Evolutionary conservation across 768 basidiomycete species (phyloP), one percentile per base, ranked within the genome.

Genomic region (Suillus occidentalis): DNA sequence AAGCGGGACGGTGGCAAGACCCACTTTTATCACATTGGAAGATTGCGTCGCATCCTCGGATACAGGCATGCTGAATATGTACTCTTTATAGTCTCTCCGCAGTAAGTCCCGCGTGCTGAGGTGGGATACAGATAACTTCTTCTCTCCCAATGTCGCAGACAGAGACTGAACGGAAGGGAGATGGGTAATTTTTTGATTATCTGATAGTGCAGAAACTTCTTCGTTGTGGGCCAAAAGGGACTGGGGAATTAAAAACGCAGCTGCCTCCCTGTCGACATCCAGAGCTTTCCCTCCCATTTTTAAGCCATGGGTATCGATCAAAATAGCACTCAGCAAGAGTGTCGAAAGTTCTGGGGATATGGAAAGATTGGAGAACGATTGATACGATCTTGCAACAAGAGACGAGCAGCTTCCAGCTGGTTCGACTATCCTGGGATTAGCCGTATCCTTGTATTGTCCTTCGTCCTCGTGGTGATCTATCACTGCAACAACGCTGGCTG

Each of bases 401-500:
- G 87, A 87, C 2, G 94, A 76, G 72, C 94, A 94, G 67, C 92
- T 94, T 3, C 97, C 97, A 0, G 84, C 84, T 0, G 89, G 86
- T 2, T 77, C 73, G 61, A 98, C 82, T 63, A 86, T 76, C 25
- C 96, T 85, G 3, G 91, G 90, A n/a, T 83, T 76, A 0, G 87
- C 87, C 1, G 80, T 84, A 61, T 85, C 82, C 6, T 74, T 75
- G 74, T 97, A 85, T 2, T 82, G 75, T 0, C 83, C 81, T 71
- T 99, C 96, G 75, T 99, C 97, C 18, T 82, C 87, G 72, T 99
- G 95, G 72, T 99, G 97, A 74, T 99, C 97, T 34, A 99, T 79
- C 61, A 99, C 81, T 3, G 90, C 89, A 0, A 85, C 81, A 12
- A 99, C 93, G n/a, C 77, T 76, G 0, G 81, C 77, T 43, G 75